A percentile compares a stretch with the other conserved stretches of the same genome.
Conservation (phyloP, 208 protist genomes). For the Trypanosoma rangeli region DNA sequence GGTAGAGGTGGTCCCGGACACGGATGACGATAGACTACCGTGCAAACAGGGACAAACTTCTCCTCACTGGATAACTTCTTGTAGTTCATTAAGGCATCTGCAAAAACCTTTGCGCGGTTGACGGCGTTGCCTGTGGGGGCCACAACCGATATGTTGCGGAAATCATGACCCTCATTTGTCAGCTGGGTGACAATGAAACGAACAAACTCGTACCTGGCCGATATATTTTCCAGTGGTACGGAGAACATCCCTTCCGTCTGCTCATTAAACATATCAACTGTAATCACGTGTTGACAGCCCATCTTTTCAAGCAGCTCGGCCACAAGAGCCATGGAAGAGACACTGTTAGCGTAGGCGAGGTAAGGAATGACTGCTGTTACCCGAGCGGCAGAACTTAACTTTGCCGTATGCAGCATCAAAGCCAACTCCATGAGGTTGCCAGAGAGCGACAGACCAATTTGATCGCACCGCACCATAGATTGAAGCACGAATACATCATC, state of each 20-base stretch:
- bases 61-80: slow-evolving; percentile 53
- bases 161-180: slow-evolving; percentile 61
- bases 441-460: slow-evolving; percentile 85
- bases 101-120: slow-evolving; percentile 76
- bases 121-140: slow-evolving; percentile 58
- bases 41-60: slow-evolving; percentile 85
- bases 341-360: slow-evolving; percentile 90
- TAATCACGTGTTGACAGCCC: slow-evolving; percentile 91
- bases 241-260: slow-evolving; percentile 95
- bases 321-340: slow-evolving; percentile 88
- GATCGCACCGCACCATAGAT: slow-evolving; percentile 74
- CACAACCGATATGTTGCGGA: slow-evolving; percentile 76
- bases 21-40: slow-evolving; percentile 54
- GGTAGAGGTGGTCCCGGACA: neutral
- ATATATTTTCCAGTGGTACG: slow-evolving; percentile 91
- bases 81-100: slow-evolving; percentile 82
- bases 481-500: slow-evolving; percentile 96
- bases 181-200: slow-evolving; percentile 69
- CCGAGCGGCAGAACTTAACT: slow-evolving; percentile 73
- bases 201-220: slow-evolving; percentile 86
- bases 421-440: slow-evolving; percentile 91
- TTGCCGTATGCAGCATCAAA: slow-evolving; percentile 84
- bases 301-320: slow-evolving; percentile 90
- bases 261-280: slow-evolving; percentile 90
- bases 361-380: slow-evolving; percentile 95